Percentiles rank a stretch among this genome's conserved stretches.
phyloP scores from a whole-genome alignment of 106 monocot species.

The Allium cepa region DNA sequence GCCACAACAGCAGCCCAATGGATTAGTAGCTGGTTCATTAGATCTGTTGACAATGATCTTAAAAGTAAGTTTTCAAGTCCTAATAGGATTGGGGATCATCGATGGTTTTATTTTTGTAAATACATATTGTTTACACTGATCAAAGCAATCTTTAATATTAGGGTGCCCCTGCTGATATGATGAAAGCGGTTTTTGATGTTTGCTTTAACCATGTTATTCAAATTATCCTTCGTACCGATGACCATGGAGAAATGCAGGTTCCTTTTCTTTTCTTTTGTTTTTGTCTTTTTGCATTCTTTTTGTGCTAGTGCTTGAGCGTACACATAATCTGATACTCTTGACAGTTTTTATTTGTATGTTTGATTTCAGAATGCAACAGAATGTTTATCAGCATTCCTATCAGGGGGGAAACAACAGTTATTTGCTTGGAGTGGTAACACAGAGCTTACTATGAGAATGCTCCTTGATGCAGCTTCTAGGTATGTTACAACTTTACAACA shows the following conservation, averaged over 20 bases:
- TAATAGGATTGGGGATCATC: not conserved
- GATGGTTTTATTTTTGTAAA: not conserved
- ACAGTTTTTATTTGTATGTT: not conserved
- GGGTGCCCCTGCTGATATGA: constrained; percentile 66
- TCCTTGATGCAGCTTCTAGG: constrained; percentile 92
- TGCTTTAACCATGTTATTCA: constrained; percentile 63
- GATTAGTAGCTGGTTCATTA: constrained; percentile 85
- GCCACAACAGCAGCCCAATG: constrained; percentile 61
- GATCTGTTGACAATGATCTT: constrained; percentile 89
- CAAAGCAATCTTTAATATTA: constrained; percentile 13
- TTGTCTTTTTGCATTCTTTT: not conserved
- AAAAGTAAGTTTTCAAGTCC: constrained; percentile 48
- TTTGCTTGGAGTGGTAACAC: constrained; percentile 66
- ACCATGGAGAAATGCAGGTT: constrained; percentile 95
- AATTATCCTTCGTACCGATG: constrained; percentile 76
- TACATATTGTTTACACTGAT: not conserved
- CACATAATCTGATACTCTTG: too few relatives aligned
- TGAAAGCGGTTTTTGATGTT: constrained; percentile 61
- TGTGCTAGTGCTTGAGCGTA: not conserved
- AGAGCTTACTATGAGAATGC: constrained; percentile 58
- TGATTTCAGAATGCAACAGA: constrained; percentile 85
- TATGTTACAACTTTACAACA: constrained; percentile 6
- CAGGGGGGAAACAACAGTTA: constrained; percentile 74
- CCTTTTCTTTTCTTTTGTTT: not conserved
- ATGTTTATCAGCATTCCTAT: constrained; percentile 78